These are phyloP conservation scores for Aspergillus fructus DNA, from an alignment of 2,329 filamentous ascomycete species.

Conservation along the genomic window DNA sequence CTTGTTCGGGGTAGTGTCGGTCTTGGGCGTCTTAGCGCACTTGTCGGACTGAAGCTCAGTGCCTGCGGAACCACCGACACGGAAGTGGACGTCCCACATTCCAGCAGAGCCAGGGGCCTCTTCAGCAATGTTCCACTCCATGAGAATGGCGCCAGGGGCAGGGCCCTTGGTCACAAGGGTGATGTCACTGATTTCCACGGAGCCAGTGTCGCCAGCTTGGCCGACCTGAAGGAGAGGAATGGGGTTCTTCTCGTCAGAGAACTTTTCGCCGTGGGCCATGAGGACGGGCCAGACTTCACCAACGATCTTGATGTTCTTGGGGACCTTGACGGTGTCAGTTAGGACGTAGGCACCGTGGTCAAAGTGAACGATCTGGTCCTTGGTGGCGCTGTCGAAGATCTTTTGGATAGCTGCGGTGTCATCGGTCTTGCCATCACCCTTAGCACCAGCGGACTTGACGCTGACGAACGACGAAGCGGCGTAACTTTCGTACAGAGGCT, in stretches of 20 bases:
- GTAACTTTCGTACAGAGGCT: conserved; percentile 79
- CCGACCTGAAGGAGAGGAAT: conserved; percentile 85
- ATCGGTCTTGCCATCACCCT: conserved; percentile 82
- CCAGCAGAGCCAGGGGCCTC: conserved; percentile 65
- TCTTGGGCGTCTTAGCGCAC: conserved; percentile 73
- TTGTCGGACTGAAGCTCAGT: conserved; percentile 77
- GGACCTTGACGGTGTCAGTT: conserved; percentile 59
- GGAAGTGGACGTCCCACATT: conserved; percentile 96
- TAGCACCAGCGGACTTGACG: conserved; percentile 78
- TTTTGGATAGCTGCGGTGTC: conserved; percentile 83
- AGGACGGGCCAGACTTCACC: conserved; percentile 91
- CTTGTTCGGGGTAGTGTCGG: conserved; percentile 60
- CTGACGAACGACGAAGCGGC: conserved; percentile 72
- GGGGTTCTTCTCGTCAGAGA: conserved; percentile 72
- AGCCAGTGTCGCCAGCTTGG: conserved; percentile 70
- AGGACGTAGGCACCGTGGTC: conserved; percentile 65
- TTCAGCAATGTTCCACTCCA: conserved; percentile 85
- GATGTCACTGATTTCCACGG: conserved; percentile 83
- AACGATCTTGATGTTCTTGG: conserved; percentile 78
- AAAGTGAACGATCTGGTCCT: conserved; percentile 62
- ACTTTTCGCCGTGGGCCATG: conserved; percentile 74
- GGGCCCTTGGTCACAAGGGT: conserved; percentile 82
- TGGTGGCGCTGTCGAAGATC: conserved; percentile 66
- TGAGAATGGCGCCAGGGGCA: conserved; percentile 81
- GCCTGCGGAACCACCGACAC: conserved; percentile 82